Evolutionary conservation across 192 early-diverging fungal species (phyloP).

Genomic region (Pecoramyces ruminantium): DNA sequence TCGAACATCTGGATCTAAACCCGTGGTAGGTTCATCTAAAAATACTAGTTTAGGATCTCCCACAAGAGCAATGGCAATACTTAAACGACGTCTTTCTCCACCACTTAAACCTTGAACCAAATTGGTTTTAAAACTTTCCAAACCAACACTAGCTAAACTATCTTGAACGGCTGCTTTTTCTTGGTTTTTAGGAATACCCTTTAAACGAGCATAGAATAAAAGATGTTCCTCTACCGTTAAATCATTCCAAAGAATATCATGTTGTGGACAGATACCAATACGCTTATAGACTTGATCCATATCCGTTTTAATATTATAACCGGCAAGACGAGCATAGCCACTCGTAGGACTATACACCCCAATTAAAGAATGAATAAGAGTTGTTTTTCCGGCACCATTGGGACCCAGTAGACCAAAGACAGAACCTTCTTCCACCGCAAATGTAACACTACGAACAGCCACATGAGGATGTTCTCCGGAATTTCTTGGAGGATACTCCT

Average conservation of each 20-base stretch:
- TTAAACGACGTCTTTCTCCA: constrained; percentile 1
- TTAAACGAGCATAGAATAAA: constrained; percentile 36
- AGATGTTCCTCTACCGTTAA: constrained; percentile 34
- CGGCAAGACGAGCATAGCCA: constrained; percentile 36
- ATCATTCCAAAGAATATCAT: constrained; percentile 61
- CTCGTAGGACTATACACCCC: constrained; percentile 35
- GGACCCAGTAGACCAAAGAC: constrained; percentile 50
- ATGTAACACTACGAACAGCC: constrained; percentile 46
- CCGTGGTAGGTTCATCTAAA: constrained; percentile 1
- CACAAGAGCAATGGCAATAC: not conserved
- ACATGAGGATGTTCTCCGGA: constrained; percentile 15
- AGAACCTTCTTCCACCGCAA: constrained; percentile 35
- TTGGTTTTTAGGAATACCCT: constrained; percentile 28
- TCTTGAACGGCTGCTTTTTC: constrained; percentile 22
- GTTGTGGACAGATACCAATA: constrained; percentile 61
- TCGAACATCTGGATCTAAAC: constrained; percentile 22
- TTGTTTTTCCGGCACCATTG: constrained; percentile 29
- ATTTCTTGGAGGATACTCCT: constrained; percentile 23
- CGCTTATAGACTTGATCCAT: constrained; percentile 30
- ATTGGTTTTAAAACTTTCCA: constrained; percentile 32
- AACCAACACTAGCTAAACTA: constrained; percentile 25
- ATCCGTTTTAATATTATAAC: constrained; percentile 32
- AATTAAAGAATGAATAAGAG: constrained; percentile 51
- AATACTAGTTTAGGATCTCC: not conserved
- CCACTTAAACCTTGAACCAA: constrained; percentile 45